A percentile compares a stretch with the other conserved stretches of the same genome.
These are phyloP conservation scores for Aspergillus novofumigatus DNA, from an alignment of 2,329 filamentous ascomycete species.

Conservation along the genomic window DNA sequence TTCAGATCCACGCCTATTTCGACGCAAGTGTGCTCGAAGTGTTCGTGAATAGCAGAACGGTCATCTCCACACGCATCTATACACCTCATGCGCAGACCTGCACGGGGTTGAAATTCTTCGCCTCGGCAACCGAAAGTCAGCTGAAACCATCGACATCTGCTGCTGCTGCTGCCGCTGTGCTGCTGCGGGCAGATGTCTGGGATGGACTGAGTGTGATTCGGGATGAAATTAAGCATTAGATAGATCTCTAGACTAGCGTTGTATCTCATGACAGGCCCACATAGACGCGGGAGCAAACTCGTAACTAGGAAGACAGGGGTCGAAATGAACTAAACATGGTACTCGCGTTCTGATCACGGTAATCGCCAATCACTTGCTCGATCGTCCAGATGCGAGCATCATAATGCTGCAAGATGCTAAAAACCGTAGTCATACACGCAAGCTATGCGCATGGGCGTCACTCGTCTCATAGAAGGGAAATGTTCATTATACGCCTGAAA, in stretches of 20 bases:
- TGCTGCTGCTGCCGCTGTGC: constrained; percentile 6
- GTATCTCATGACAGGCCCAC: constrained; percentile 13
- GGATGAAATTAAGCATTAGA: constrained; percentile 10
- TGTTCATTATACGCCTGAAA: neutral
- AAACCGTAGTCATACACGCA: neutral
- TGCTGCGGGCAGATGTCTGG: constrained; percentile 21
- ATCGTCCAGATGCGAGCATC: neutral
- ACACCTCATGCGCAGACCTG: constrained; percentile 8
- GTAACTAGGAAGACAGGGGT: neutral
- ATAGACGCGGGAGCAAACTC: neutral
- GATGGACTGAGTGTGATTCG: constrained; percentile 17
- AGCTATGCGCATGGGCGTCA: constrained; percentile 24
- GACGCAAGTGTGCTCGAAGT: constrained; percentile 45
- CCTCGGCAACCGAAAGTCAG: constrained; percentile 3
- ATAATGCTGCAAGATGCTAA: neutral
- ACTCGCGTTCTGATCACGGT: neutral
- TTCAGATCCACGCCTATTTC: constrained; percentile 41
- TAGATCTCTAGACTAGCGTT: constrained; percentile 12
- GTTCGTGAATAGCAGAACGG: constrained; percentile 44
- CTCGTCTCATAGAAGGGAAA: constrained; percentile 4
- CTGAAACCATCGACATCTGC: neutral
- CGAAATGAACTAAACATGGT: neutral
- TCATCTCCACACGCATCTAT: constrained; percentile 40
- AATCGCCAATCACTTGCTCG: neutral
- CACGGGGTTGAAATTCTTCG: constrained; percentile 21